Evolutionary conservation across 805 yeast genomes (phyloP), one percentile per base, ranked within the genome.

Genomic region (Tetrapisispora pingtungensis): DNA sequence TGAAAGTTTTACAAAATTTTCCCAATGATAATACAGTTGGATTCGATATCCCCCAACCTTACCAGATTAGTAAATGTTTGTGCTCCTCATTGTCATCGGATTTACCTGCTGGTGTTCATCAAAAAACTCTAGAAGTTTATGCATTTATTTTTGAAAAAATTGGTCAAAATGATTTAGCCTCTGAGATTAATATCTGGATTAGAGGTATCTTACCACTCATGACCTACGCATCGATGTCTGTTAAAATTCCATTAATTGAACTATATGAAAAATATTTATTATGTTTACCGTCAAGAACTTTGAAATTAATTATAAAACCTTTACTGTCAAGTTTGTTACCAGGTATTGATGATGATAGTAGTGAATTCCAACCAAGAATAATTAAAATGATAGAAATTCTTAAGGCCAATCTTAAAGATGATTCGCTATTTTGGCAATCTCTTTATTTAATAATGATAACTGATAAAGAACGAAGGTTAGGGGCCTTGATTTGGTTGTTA

Each of bases 91-190:
- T 90, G 26, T 78, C 88, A 2, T 81, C 94, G 1, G 72, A 72
- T 41, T 70, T 93, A 10, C 98, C 99, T 0, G 84, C 95, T 40
- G 98, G 99, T 8, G 99, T 93, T 0, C 98, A 93, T 60, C 84
- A 83, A 52, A 93, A 87, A 58, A 75, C 96, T 0, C 64, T 93
- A 34, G 86, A 81, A 45, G 77, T 89, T 1, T 93, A 89, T 61
- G 78, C 75, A 19, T 67, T 69, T 43, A 75, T 90, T 2, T 86
- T 93, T 65, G 71, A 71, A 32, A 74, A 78, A 27, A 64, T 90
- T 31, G 81, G 83, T 1, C 57, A 62, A 0, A 77, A 74, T 4
- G 65, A 74, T 4, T 65, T 85, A 31, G 75, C 81, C 36, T 49
- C 65, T 10, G 74, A 77, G 45, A 68, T 84, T n/a, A 69, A 73